phyloP scores from a whole-genome alignment of 1,139 yeast species.

The Blastobotrys malaysiensis region DNA sequence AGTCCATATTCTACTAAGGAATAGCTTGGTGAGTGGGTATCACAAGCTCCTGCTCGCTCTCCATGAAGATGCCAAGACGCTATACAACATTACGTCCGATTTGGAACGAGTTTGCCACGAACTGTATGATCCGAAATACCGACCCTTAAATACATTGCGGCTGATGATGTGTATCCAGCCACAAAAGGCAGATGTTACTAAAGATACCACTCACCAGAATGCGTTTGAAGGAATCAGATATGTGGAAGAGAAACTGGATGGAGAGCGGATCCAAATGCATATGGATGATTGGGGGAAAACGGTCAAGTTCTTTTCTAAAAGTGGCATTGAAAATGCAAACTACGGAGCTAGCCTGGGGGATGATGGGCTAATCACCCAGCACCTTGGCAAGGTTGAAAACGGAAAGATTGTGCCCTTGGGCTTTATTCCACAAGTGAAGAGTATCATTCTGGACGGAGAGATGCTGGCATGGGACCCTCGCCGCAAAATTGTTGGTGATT shows the following conservation, averaged over 20 bases:
- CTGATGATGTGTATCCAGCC: slow-evolving; percentile 45
- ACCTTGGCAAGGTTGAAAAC: slow-evolving; percentile 8
- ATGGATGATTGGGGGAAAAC: slow-evolving; percentile 37
- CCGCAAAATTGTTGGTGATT: slow-evolving; percentile 59
- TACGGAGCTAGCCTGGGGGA: slow-evolving; percentile 60
- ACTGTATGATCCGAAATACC: slow-evolving; percentile 42
- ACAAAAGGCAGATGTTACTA: slow-evolving; percentile 41
- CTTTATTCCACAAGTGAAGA: slow-evolving; percentile 33
- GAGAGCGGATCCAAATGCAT: slow-evolving; percentile 81
- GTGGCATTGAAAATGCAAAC: slow-evolving; percentile 66
- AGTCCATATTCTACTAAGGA: slow-evolving; percentile 59
- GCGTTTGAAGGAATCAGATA: slow-evolving; percentile 46
- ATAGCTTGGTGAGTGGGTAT: slow-evolving; percentile 42
- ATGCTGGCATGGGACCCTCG: slow-evolving; percentile 82
- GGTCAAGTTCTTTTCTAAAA: slow-evolving; percentile 61
- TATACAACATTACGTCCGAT: slow-evolving; percentile 64
- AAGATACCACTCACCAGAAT: slow-evolving; percentile 46
- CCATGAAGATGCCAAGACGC: slow-evolving; percentile 75
- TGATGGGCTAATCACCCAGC: slow-evolving; percentile 4
- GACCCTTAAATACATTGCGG: slow-evolving; percentile 62
- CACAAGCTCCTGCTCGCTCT: slow-evolving; percentile 55
- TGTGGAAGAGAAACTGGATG: slow-evolving; percentile 91
- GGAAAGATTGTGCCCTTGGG: slow-evolving; percentile 26
- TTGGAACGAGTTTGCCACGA: slow-evolving; percentile 57
- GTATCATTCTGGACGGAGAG: slow-evolving; percentile 77